These are phyloP conservation scores for Hygrophorus russula DNA, from an alignment of 768 basidiomycete species.

Conservation along the genomic window DNA sequence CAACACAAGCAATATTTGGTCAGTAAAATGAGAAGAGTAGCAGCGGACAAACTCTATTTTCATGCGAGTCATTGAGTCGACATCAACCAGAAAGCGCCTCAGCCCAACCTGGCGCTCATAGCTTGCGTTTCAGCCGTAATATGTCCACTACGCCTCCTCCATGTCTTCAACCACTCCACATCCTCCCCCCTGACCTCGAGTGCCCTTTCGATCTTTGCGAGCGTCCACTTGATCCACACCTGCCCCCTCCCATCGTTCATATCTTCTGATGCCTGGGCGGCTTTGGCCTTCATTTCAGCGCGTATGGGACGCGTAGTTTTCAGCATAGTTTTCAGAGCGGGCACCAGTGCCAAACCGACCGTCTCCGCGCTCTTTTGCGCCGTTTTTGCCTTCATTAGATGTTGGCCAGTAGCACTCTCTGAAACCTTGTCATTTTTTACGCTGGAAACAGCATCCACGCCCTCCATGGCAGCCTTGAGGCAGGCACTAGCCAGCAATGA, in stretches of 20 bases:
- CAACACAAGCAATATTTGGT: no score
- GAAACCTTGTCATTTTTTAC: no score
- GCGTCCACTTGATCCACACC: slow-evolving; percentile 19
- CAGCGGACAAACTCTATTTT: no score
- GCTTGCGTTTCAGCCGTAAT: background rate
- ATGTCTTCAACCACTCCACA: slow-evolving; percentile 23
- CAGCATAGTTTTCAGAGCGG: slow-evolving; percentile 25
- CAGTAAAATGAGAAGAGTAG: no score
- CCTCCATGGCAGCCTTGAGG: slow-evolving; percentile 12
- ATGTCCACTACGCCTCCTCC: slow-evolving; percentile 17
- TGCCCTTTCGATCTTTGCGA: slow-evolving; percentile 19
- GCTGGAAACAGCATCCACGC: no score
- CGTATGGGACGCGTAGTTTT: slow-evolving; percentile 6
- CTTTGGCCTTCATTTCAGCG: slow-evolving; percentile 2
- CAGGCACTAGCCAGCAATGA: slow-evolving; percentile 49
- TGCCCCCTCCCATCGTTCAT: slow-evolving; percentile 10
- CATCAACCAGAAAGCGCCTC: no score
- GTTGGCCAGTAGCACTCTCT: slow-evolving; percentile 7
- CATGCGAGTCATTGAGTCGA: no score
- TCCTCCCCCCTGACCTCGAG: slow-evolving; percentile 12
- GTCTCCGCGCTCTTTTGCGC: slow-evolving; percentile 19
- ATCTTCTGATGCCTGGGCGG: slow-evolving; percentile 1
- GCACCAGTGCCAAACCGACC: slow-evolving; percentile 31
- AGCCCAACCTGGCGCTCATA: no score
- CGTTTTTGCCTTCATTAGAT: no score